Conservation (phyloP, 805 yeast species). For the Saccharomycopsis schoenii region DNA sequence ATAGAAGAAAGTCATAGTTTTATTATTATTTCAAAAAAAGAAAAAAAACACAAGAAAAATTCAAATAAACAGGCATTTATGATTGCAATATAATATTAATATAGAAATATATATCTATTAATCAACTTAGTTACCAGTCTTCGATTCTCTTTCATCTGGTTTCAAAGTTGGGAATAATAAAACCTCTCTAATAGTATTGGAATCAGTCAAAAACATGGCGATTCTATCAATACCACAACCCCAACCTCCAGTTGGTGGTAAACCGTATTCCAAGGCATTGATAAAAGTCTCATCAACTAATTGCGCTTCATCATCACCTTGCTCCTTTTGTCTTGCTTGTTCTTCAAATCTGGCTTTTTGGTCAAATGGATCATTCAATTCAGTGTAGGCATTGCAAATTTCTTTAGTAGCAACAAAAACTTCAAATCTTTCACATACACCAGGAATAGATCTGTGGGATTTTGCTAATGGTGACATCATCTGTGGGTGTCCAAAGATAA, state of each 20-base stretch:
- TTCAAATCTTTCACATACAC: conserved; percentile 96
- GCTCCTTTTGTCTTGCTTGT: conserved; percentile 97
- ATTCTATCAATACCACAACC: conserved; percentile 91
- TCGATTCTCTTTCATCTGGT: conserved; percentile 51
- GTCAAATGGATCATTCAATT: conserved; percentile 97
- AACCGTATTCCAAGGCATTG: conserved; percentile 94
- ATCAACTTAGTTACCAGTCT: conserved; percentile 11
- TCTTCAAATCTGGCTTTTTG: conserved; percentile 97
- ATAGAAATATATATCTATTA: background rate
- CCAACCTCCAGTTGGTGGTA: conserved; percentile 99
- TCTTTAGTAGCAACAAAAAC: conserved; percentile 98
- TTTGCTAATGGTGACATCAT: conserved; percentile 99
- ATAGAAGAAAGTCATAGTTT: background rate
- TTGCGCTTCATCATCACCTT: conserved; percentile 99
- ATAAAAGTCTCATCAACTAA: conserved; percentile 93
- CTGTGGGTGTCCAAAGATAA: conserved; percentile 97
- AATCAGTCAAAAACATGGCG: conserved; percentile 95
- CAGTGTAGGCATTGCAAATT: conserved; percentile 96
- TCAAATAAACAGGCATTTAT: background rate
- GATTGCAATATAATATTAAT: no score
- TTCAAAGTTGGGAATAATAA: conserved; percentile 96
- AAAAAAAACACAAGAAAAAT: background rate
- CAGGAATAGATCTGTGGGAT: conserved; percentile 84
- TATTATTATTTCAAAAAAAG: no score
- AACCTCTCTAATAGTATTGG: conserved; percentile 95